Base-by-base conservation (phyloP, 176 grass and related monocot species). In the Thinopyrum elongatum region DNA sequence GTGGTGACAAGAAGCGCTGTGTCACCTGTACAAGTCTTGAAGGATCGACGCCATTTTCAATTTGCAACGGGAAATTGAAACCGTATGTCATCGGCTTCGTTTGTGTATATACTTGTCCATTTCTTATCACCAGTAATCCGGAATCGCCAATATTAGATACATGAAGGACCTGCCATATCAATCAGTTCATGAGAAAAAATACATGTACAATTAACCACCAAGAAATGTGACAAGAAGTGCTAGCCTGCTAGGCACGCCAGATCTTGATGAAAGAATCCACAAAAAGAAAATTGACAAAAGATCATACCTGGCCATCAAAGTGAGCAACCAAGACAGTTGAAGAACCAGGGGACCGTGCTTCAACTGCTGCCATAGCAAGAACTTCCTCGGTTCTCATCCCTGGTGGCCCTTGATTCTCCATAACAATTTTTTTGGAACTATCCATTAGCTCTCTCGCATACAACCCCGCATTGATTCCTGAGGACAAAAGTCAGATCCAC, bases 51-150 rank as follows among this genome's bases (percentile, higher is more conserved):
- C 97, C 97, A 82, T 91, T 96, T 65, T 99, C 97, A 42, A 99
- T 99, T 84, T 99, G 97, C 78, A 99, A 78, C 8, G 97, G 97
- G 61, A 99, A 99, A 91, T 99, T 99, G 76, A 99, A 99, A 64
- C 97, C 97, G 31, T 96, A 99, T 28, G 95, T 93, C 97, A 99
- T 99, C 0, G 97, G 90, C 5, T 86, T 99, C 51, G 97, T 94
- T 82, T 87, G 95, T 73, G 76, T 88, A 65, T 92, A 92, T 46
- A 99, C 64, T 36, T 82, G 63, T 31, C 92, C 92, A 78, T 96
- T 92, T 86, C 94, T 99, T 82, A 99, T 93, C 81, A 96, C 88
- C 25, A 99, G 25, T 51, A 99, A 96, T 82, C 94, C 97, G 58
- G 97, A 99, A 83, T 99, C 97, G 12, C 97, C 97, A 7, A 99